These are phyloP conservation scores for Blastocystis sp. DNA, from an alignment of 352 stramenopile genomes.

Conservation along the genomic window DNA sequence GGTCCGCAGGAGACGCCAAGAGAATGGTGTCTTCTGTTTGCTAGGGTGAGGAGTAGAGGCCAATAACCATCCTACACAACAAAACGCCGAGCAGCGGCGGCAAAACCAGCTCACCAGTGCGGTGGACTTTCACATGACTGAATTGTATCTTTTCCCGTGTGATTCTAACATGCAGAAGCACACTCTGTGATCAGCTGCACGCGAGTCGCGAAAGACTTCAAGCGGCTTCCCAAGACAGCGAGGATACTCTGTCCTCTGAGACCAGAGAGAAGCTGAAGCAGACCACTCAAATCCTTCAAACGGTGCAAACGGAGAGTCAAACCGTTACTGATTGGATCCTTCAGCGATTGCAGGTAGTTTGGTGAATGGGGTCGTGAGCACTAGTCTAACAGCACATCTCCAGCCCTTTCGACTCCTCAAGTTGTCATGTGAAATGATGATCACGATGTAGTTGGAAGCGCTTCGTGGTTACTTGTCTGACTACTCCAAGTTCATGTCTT, in stretches of 20 bases:
- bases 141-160: not conserved
- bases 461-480: not conserved
- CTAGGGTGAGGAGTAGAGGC: not conserved
- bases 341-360: no score
- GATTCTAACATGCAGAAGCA: not conserved
- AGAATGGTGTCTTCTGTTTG: not conserved
- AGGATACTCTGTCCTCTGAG: not conserved
- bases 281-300: not conserved
- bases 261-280: not conserved
- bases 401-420: no score
- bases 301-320: not conserved
- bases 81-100: not conserved
- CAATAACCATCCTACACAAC: not conserved
- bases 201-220: not conserved
- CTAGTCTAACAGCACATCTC: no score
- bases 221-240: not conserved
- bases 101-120: not conserved
- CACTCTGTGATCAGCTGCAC: not conserved
- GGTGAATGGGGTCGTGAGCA: no score
- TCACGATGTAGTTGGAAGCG: not conserved
- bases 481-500: not conserved
- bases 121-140: not conserved
- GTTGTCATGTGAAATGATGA: no score
- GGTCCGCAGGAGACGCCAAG: not conserved
- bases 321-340: no score